Evolutionary conservation across 2,329 filamentous ascomycete genomes (phyloP).

Genomic region (Epichloe gansuensis): DNA sequence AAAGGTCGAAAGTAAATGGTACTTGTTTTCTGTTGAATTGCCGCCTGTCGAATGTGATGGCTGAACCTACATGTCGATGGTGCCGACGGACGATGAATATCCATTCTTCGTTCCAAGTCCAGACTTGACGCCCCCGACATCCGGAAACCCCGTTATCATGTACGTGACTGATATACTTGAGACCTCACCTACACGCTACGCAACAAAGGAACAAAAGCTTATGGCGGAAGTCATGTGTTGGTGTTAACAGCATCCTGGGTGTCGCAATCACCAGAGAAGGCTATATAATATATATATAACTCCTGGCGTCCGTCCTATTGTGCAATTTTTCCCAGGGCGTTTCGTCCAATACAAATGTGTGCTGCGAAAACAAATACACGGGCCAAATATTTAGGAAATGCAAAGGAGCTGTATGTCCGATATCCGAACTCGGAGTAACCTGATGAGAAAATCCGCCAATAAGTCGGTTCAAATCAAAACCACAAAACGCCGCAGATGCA

Average conservation of each 20-base stretch:
- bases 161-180: too few relatives aligned
- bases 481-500: conserved; percentile 1
- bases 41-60: too few relatives aligned
- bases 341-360: not conserved
- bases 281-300: not conserved
- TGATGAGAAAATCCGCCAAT: not conserved
- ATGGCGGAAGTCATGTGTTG: too few relatives aligned
- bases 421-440: not conserved
- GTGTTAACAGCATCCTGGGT: not conserved
- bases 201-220: too few relatives aligned
- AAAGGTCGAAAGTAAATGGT: too few relatives aligned
- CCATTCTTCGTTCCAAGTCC: too few relatives aligned
- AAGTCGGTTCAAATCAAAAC: not conserved
- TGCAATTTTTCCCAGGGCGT: not conserved
- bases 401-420: not conserved
- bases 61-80: too few relatives aligned
- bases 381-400: not conserved
- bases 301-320: not conserved
- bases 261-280: not conserved
- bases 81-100: too few relatives aligned
- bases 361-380: not conserved
- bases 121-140: too few relatives aligned
- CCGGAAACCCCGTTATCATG: too few relatives aligned
- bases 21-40: too few relatives aligned
- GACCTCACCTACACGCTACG: too few relatives aligned